Conservation (phyloP, 2,329 filamentous ascomycete genomes). For the Xylaria digitata region DNA sequence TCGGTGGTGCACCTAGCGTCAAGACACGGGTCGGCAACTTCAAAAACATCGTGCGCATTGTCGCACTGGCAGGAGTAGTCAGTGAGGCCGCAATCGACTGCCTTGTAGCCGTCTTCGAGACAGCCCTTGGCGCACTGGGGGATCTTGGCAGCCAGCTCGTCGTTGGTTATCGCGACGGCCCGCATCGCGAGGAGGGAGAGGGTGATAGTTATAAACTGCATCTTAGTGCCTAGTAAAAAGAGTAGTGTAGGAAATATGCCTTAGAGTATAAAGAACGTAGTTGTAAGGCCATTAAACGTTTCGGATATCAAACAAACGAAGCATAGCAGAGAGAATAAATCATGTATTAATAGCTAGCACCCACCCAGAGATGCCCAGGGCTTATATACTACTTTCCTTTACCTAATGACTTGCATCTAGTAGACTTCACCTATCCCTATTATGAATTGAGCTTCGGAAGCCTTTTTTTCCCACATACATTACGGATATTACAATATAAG, state of each 20-base stretch:
- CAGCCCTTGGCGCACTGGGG: slow-evolving; percentile 3
- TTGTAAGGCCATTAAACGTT: no score
- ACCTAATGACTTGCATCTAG: no score
- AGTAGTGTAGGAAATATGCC: background rate
- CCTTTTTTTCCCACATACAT: no score
- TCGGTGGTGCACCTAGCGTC: background rate
- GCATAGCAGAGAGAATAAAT: no score
- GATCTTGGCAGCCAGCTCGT: slow-evolving; percentile 9
- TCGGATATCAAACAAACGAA: no score
- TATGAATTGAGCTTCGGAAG: no score
- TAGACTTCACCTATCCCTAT: no score
- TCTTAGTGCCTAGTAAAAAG: background rate
- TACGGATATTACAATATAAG: no score
- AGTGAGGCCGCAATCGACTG: background rate
- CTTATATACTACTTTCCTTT: no score
- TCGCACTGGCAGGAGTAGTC: slow-evolving; percentile 18
- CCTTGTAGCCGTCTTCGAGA: slow-evolving; percentile 14
- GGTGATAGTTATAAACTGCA: background rate
- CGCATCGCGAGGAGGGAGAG: slow-evolving; percentile 10
- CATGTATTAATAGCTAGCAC: no score
- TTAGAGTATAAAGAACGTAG: no score
- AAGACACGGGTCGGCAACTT: background rate
- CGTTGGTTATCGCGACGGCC: slow-evolving; percentile 12
- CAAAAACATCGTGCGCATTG: background rate
- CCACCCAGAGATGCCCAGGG: no score